Conservation (phyloP, 352 stramenopile genomes). For the Phytophthora chlamydospora region DNA sequence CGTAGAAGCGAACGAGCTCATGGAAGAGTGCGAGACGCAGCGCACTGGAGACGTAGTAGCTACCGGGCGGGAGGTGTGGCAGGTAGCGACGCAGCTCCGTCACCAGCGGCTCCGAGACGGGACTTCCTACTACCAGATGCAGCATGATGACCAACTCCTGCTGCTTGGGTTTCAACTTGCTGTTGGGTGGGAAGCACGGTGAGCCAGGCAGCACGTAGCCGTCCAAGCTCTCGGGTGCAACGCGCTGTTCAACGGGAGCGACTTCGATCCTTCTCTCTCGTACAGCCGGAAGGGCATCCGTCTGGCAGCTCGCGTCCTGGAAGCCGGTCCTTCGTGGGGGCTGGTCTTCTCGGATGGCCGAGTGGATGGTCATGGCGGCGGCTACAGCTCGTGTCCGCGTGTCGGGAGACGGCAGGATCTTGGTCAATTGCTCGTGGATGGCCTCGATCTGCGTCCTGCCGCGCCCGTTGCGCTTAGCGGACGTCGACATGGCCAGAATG, state of each 20-base stretch:
- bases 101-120: slow-evolving; percentile 51
- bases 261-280: slow-evolving; percentile 17
- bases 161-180: slow-evolving; percentile 6
- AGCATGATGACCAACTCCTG: slow-evolving; percentile 28
- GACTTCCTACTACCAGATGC: slow-evolving; percentile 46
- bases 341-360: slow-evolving; percentile 48
- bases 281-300: slow-evolving; percentile 35
- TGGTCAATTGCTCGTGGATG: slow-evolving; percentile 50
- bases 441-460: slow-evolving; percentile 43
- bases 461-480: slow-evolving; percentile 47
- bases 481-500: slow-evolving; percentile 73
- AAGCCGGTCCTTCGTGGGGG: neutral
- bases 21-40: slow-evolving; percentile 54
- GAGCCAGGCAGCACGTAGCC: slow-evolving; percentile 48
- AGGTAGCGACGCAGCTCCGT: slow-evolving; percentile 51
- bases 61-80: slow-evolving; percentile 50
- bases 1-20: slow-evolving; percentile 66
- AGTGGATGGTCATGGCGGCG: slow-evolving; percentile 36
- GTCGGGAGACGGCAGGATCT: slow-evolving; percentile 3
- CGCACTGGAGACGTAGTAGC: slow-evolving; percentile 55
- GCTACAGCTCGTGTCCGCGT: slow-evolving; percentile 28
- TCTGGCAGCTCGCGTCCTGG: slow-evolving; percentile 20
- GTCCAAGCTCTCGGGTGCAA: slow-evolving; percentile 49
- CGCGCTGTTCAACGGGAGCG: neutral
- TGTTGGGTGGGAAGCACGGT: slow-evolving; percentile 10